Evolutionary conservation across 176 grass and related monocot genomes (phyloP), one percentile per base, ranked within the genome.

Genomic region (Oryza rufipogon): DNA sequence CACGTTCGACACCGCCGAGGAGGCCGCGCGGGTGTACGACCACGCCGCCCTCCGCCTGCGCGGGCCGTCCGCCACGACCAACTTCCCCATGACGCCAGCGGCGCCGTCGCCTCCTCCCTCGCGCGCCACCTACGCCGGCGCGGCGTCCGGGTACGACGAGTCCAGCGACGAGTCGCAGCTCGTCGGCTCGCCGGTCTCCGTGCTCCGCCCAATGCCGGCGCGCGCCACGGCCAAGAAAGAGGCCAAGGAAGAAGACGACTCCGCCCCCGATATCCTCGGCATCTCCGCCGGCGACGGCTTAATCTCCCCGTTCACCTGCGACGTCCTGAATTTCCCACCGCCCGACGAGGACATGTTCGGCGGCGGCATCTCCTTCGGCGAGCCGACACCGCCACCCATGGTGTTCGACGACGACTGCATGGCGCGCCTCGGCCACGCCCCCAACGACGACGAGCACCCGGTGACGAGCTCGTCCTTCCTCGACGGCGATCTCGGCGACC

Each of bases 1-100:
- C 48, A 98, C 96, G 4, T 98, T 92, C 71, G 63, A 95, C 47
- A 95, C 96, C 0, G 96, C 96, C 16, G 96, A 95, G 80, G 96
- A 93, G 70, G 96, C 91, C 1, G 96, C 96, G 6, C 68, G 76
- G 81, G 68, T 84, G 15, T 98, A 98, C n/a, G 93, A 98, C 78
- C 44, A 9, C 1, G 89, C 84, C 15, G 91, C 93, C 2, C 91
- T 93, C 10, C 86, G 76, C 11, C 88, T 98, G 17, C 96, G 93
- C 4, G 96, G 93, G 3, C 69, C 93, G 0, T 80, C 86, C 0
- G 96, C 96, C 0, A 94, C 79, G 0, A 98, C 93, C 11, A 98
- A 98, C 72, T 98, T 98, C 32, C 75, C 93, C 0, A 63, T 10
- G 6, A 12, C 44, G 0, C 1, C 32, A 30, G 2, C 28, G 1